Conservation (phyloP, 306 rosid genomes). For the Pachyrhizus erosus region DNA sequence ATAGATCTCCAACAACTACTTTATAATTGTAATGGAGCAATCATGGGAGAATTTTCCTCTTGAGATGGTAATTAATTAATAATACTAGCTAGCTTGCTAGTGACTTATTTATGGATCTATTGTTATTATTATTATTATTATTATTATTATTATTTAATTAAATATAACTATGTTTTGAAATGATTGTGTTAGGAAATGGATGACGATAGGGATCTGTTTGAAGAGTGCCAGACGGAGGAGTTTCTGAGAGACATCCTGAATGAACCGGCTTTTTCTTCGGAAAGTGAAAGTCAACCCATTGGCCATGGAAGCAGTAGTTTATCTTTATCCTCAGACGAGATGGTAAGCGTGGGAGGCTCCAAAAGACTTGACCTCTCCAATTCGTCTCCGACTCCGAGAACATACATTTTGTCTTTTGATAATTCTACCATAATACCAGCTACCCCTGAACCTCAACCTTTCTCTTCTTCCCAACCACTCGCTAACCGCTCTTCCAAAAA, state of each 20-base stretch:
- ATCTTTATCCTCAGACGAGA: not conserved
- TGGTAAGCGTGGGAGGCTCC: too few species aligned
- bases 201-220: not conserved
- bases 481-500: constrained; percentile 21
- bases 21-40: not conserved
- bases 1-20: too few species aligned
- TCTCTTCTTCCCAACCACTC: not conserved
- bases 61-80: constrained; percentile 31
- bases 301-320: not conserved
- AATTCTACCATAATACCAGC: constrained; percentile 36
- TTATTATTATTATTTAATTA: too few species aligned
- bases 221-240: not conserved
- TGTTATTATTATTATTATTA: too few species aligned
- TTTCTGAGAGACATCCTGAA: constrained; percentile 41
- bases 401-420: constrained; percentile 41
- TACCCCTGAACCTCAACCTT: not conserved
- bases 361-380: not conserved
- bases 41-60: constrained; percentile 34
- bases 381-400: not conserved
- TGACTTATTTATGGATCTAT: too few species aligned
- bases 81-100: not conserved
- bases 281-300: not conserved
- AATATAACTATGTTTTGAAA: too few species aligned
- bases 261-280: not conserved
- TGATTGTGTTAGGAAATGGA: constrained; percentile 42